Evolutionary conservation across 2,329 filamentous ascomycete genomes (phyloP).

Genomic region (Xylaria hypoxylon): DNA sequence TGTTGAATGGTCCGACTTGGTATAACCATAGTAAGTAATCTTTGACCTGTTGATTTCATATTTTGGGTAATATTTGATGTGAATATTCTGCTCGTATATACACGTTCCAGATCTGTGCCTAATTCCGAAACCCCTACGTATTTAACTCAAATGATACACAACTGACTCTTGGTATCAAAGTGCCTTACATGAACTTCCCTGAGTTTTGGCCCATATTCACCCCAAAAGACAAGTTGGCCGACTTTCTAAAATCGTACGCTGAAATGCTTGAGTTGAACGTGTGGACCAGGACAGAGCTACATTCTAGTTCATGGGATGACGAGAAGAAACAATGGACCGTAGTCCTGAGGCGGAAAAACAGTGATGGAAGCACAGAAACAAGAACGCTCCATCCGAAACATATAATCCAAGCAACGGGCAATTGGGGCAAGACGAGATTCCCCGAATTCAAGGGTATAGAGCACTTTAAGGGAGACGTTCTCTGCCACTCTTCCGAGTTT

Average conservation of each 20-base stretch:
- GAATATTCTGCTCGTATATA: neutral
- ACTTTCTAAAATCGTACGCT: slow-evolving; percentile 73
- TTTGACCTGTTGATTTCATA: neutral
- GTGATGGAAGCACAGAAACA: slow-evolving; percentile 54
- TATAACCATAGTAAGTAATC: slow-evolving; percentile 56
- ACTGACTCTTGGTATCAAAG: slow-evolving; percentile 33
- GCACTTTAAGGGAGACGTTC: slow-evolving; percentile 62
- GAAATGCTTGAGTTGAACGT: slow-evolving; percentile 72
- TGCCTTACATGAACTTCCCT: slow-evolving; percentile 72
- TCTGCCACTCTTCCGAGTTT: slow-evolving; percentile 68
- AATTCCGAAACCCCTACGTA: neutral
- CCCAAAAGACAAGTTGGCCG: slow-evolving; percentile 74
- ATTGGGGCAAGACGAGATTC: slow-evolving; percentile 73
- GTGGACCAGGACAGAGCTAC: slow-evolving; percentile 66
- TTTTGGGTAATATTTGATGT: neutral
- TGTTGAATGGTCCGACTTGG: slow-evolving; percentile 74
- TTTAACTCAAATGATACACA: neutral
- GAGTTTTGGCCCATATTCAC: slow-evolving; percentile 73
- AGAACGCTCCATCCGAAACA: slow-evolving; percentile 71
- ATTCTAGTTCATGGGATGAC: slow-evolving; percentile 61
- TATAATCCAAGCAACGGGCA: slow-evolving; percentile 75
- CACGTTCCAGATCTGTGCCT: neutral
- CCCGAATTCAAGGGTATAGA: slow-evolving; percentile 67
- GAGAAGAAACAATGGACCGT: slow-evolving; percentile 65
- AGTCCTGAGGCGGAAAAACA: slow-evolving; percentile 45